Evolutionary conservation across 2,329 filamentous ascomycete genomes (phyloP), one percentile per base, ranked within the genome.

Genomic region (Stachybotrys echinatus): DNA sequence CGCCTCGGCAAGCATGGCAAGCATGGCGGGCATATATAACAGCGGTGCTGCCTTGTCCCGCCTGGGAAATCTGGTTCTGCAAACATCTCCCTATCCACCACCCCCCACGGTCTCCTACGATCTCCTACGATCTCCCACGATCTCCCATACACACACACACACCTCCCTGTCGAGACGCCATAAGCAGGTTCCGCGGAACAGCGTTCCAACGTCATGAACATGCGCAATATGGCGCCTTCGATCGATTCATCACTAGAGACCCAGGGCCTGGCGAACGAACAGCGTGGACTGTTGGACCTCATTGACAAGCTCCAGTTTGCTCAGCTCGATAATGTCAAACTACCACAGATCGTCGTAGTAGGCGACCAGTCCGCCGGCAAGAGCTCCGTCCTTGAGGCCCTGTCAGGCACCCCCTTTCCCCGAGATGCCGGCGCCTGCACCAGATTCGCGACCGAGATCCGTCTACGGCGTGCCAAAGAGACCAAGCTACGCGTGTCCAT

Each of bases 361-460:
- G 81, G 82, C 23, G 80, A 85, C 60, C 81, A 85, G 63, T 84
- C 80, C 2, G 77, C 80, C 6, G 83, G 83, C 19, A 85, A 85
- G 63, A 83, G 77, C 55, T 84, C 81, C 5, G 79, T 83, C 1
- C 73, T 85, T 2, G 81, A 84, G 57, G 80, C 81, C n/a, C 71
- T 86, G 37, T 83, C 80, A 0, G 79, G 80, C 21, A 80, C 83
- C 10, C 75, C 76, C 0, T 85, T 86, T 43, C 83, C 81, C 0
- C 70, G 77, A 49, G 79, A 80, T 52, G 79, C 79, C 47, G 79
- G 75, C 44, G 72, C 83, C 2, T 86, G 82, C 56, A 86, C 83
- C 0, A 71, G 81, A 18, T 85, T 83, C 52, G 75, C 80, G 4
- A 83, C 80, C 22, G 79, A 84, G 58, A 75, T 84, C 50, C 68